Evolutionary conservation across 306 rosid genomes (phyloP), one percentile per base, ranked within the genome.

Genomic region (Biancaea sappan): DNA sequence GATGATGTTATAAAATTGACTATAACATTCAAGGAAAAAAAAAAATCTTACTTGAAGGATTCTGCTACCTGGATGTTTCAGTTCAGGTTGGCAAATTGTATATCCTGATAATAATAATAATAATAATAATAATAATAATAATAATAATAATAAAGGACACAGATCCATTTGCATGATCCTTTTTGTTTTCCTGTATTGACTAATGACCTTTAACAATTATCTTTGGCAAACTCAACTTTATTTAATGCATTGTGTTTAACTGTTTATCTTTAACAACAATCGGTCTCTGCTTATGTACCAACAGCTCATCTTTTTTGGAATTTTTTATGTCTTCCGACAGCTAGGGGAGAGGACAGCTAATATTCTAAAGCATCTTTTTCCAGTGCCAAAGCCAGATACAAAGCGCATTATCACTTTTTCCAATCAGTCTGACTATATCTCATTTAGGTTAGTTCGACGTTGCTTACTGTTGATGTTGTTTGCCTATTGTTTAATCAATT

Each of bases 321-420:
- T 75, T 61, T 46, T 71, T 72, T 64, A 78, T 69, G 76, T 72
- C 66, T 79, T 77, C 40, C 24, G 74, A 75, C 83, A 94, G 98
- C 81, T 91, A 46, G 96, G 98, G 74, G 92, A 87, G 74, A 86
- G 97, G 83, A 66, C 96, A 31, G 89, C 92, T 64, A 94, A 86
- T 83, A 85, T 94, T 83, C 80, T 94, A 74, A 91, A 90, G 85
- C 74, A 91, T 83, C 92, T 94, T 44, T 91, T 94, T 75, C 98
- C 97, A 0, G 90, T 88, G 79, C 97, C 99, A 48, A 94, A 94
- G 90, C 91, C 89, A 10, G 97, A 94, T 81, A 85, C 95, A 2
- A 94, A 92, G 67, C 96, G 98, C 24, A 83, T 94, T 21, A 82
- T 91, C 63, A 90, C 98, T 56, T 90, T 91, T 62, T 80, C 93